Evolutionary conservation across 2,329 filamentous ascomycete genomes (phyloP), one percentile per base, ranked within the genome.

Genomic region (Beauveria varroae): DNA sequence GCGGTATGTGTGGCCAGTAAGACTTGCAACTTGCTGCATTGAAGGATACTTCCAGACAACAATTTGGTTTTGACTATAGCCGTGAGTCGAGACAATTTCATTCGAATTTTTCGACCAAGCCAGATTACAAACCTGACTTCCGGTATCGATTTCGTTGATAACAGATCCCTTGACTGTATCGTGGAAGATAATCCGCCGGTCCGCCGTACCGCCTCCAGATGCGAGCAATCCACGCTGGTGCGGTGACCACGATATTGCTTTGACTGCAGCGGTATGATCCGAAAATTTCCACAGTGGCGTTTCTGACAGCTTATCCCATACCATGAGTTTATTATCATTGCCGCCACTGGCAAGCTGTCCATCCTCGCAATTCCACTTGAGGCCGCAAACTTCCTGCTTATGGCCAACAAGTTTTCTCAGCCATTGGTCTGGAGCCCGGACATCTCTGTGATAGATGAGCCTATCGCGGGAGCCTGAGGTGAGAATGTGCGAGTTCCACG

Each of bases 11-110:
- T 99, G 95, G 0, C 95, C 95, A 0, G 95, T 99, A 51, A 99
- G 79, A 67, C 91, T 96, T 46, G 91, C 93, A 9, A 99, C 92
- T 73, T 98, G 95, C 54, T 91, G 91, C 95, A 99, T 98, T 67
- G 89, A 93, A 1, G 95, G 95, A 71, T 99, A 99, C 71, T 99
- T 99, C 95, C 95, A 99, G 60, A 99, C 91, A 43, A 98, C 93
- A 68, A 99, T 97, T 74, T 98, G 95, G 73, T 99, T 97, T 72
- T 99, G 95, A 67, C 89, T 93, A 77, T 97, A 99, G 7, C 95
- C 95, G 71, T 99, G 95, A 1, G 95, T 99, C 56, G 89, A 93
- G 60, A 99, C 93, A 62, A 99, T 92, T 74, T 99, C 95, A 72
- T 97, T 96, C 8, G 91, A 96, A 74, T 97, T 96, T 71, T 96